phyloP scores from a whole-genome alignment of 2,329 filamentous ascomycete species.

The Cercospora nicotianae region DNA sequence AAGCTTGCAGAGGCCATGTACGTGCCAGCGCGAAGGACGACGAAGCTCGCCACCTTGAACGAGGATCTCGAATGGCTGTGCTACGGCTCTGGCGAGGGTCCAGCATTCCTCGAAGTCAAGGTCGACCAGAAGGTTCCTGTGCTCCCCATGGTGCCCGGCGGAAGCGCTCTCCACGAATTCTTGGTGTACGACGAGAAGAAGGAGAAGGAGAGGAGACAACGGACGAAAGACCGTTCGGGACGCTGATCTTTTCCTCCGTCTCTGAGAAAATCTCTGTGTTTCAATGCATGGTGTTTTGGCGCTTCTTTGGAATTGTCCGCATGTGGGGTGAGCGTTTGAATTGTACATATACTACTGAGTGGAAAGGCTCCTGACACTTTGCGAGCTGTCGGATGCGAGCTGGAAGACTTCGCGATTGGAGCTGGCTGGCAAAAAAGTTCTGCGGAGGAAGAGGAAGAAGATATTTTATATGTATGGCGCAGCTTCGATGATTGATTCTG shows the following conservation, averaged over 20 bases:
- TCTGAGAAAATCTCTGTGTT: constrained; percentile 5
- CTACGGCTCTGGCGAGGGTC: constrained; percentile 70
- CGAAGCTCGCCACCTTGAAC: constrained; percentile 73
- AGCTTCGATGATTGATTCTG: constrained; percentile 1
- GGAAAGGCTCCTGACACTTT: neutral
- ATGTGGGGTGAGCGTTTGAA: constrained; percentile 7
- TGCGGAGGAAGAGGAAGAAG: neutral
- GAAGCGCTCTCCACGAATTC: constrained; percentile 87
- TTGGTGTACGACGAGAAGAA: constrained; percentile 76
- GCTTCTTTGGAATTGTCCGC: neutral
- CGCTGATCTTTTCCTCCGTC: constrained; percentile 30
- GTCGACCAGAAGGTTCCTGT: constrained; percentile 90
- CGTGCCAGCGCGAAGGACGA: constrained; percentile 70
- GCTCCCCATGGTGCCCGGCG: constrained; percentile 94
- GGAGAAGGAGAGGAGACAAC: constrained; percentile 42
- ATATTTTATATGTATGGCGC: constrained; percentile 4
- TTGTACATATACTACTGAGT: constrained; percentile 11
- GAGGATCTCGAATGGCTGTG: constrained; percentile 86
- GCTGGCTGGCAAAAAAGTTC: constrained; percentile 6
- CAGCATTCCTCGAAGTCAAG: constrained; percentile 86
- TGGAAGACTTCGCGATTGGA: neutral
- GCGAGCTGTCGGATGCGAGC: neutral
- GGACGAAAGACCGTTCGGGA: constrained; percentile 41
- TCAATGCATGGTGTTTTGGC: constrained; percentile 20
- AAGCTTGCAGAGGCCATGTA: constrained; percentile 91